Percentiles rank a stretch among this genome's conserved stretches.
Evolutionary conservation across 2,329 filamentous ascomycete species (phyloP).

Genomic region (Stenocarpella maydis): DNA sequence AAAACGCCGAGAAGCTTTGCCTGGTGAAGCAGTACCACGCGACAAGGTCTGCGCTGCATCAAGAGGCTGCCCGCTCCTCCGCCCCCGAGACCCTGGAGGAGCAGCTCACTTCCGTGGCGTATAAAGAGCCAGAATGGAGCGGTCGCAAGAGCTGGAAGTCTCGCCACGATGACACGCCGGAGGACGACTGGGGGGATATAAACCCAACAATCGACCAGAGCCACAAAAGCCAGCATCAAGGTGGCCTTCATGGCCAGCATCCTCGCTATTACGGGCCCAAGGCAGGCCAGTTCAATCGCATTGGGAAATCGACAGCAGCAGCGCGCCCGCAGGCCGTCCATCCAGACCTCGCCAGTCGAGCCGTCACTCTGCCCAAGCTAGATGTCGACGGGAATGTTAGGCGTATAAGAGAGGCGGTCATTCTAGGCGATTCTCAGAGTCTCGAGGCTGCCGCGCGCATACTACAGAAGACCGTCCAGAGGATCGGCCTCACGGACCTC

Average conservation of each 20-base stretch:
- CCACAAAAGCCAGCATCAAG: neutral
- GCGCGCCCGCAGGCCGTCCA: neutral
- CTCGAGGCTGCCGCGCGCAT: slow-evolving; percentile 12
- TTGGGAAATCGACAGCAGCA: neutral
- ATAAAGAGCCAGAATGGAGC: neutral
- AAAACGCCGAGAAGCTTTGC: slow-evolving; percentile 51
- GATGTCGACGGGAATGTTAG: slow-evolving; percentile 17
- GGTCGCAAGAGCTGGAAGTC: neutral
- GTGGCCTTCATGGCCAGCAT: neutral
- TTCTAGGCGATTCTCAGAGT: neutral
- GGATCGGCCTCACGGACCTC: neutral
- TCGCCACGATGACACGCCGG: neutral
- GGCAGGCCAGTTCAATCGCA: neutral
- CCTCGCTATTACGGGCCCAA: neutral
- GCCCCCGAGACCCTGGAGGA: slow-evolving; percentile 18
- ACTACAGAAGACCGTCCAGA: slow-evolving; percentile 9
- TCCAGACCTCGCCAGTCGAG: neutral
- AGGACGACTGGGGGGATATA: neutral
- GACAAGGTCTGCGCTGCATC: slow-evolving; percentile 39
- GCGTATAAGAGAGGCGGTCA: slow-evolving; percentile 19
- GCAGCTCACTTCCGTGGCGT: neutral
- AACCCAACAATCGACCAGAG: neutral
- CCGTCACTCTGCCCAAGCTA: neutral
- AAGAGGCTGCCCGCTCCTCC: neutral
- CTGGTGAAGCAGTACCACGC: slow-evolving; percentile 49